A percentile compares a stretch with the other conserved stretches of the same genome.
Evolutionary conservation across 768 basidiomycete genomes (phyloP).

Genomic region (Russula lepida): DNA sequence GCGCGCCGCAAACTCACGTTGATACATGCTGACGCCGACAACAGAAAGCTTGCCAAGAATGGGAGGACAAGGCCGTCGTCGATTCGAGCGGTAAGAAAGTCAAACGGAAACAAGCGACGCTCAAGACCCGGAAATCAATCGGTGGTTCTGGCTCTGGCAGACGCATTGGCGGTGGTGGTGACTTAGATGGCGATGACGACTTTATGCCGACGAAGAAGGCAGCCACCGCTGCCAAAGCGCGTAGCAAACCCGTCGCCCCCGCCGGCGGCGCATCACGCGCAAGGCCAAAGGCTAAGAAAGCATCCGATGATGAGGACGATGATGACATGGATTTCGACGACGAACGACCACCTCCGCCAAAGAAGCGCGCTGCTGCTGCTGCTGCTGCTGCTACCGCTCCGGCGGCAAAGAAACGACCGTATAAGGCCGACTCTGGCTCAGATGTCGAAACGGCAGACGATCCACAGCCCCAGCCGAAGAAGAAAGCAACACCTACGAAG

Average conservation of each 20-base stretch:
- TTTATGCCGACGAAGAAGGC: constrained; percentile 42
- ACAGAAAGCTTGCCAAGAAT: constrained; percentile 36
- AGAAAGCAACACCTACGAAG: constrained; percentile 7
- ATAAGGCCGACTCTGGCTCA: constrained; percentile 27
- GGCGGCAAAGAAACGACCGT: constrained; percentile 23
- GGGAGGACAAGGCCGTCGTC: constrained; percentile 38
- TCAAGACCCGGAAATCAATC: constrained; percentile 45
- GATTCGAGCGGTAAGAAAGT: constrained; percentile 44
- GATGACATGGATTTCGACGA: constrained; percentile 10
- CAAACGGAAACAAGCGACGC: constrained; percentile 48
- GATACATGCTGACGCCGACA: no score
- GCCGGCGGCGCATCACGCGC: constrained; percentile 25
- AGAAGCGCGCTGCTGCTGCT: constrained; percentile 23
- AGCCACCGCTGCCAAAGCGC: constrained; percentile 30
- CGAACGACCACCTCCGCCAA: constrained; percentile 12
- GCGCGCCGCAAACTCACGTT: background rate
- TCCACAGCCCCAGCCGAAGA: constrained; percentile 23
- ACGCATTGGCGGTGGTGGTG: constrained; percentile 27
- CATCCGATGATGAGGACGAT: constrained; percentile 22
- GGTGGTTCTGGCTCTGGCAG: constrained; percentile 31
- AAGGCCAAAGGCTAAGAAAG: constrained; percentile 35
- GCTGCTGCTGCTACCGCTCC: constrained; percentile 20
- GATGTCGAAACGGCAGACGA: constrained; percentile 27
- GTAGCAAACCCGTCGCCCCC: constrained; percentile 26
- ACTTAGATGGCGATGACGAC: constrained; percentile 43